Conservation (phyloP, 768 basidiomycete genomes). For the Suillus subalutaceus region DNA sequence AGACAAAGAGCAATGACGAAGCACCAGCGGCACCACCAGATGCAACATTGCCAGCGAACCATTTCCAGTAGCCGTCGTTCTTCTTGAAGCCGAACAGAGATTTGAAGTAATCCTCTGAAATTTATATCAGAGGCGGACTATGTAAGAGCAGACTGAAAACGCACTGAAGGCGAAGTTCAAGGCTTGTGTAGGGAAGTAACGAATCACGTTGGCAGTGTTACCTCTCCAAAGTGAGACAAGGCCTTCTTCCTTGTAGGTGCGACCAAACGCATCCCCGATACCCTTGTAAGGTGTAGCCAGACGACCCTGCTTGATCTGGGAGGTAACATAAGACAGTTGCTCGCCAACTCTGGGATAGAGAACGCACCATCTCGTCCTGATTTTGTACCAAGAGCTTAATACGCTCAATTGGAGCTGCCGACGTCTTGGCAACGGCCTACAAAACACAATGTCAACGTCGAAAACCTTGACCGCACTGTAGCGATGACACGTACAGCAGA, state of each 20-base stretch:
- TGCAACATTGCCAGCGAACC: constrained; percentile 98
- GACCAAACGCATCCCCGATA: constrained; percentile 85
- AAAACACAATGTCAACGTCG: constrained; percentile 25
- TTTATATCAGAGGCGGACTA: neutral
- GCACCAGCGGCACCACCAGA: constrained; percentile 99
- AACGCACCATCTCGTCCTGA: constrained; percentile 99
- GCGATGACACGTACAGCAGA: constrained; percentile 65
- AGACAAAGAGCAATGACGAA: constrained; percentile 97
- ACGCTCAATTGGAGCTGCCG: constrained; percentile 99
- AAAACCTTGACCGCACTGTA: neutral
- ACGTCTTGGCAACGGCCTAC: constrained; percentile 97
- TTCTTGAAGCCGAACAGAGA: constrained; percentile 99
- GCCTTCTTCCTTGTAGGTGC: constrained; percentile 96
- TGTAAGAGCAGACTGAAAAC: constrained; percentile 35
- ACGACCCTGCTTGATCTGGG: constrained; percentile 98
- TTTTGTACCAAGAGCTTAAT: constrained; percentile 99
- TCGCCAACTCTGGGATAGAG: neutral
- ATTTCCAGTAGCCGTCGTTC: constrained; percentile 95
- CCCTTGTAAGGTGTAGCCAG: constrained; percentile 97
- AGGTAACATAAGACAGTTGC: neutral
- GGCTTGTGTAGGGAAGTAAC: constrained; percentile 99
- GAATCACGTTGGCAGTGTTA: constrained; percentile 99
- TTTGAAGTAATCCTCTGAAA: constrained; percentile 93
- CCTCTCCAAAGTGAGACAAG: constrained; percentile 96
- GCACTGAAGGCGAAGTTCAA: constrained; percentile 99